These are phyloP conservation scores for Termitomyces sp. DNA, from an alignment of 768 basidiomycete genomes.

Conservation along the genomic window DNA sequence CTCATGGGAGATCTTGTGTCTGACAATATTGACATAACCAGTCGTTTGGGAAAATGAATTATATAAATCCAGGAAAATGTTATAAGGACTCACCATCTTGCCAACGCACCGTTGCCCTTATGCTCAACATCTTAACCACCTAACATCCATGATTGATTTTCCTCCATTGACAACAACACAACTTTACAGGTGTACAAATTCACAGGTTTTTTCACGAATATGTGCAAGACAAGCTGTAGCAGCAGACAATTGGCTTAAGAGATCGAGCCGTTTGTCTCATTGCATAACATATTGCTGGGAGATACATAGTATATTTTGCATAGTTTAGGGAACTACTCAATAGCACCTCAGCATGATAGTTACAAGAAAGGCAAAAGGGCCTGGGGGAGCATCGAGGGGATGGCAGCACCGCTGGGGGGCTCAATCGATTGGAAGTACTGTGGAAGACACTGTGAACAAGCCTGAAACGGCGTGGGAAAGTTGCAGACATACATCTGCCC, in stretches of 20 bases:
- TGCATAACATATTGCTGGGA: not conserved
- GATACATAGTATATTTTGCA: not conserved
- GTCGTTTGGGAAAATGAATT: no score
- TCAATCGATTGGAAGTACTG: constrained; percentile 61
- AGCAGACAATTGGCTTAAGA: not conserved
- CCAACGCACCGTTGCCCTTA: no score
- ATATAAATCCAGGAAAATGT: no score
- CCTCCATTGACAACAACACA: not conserved
- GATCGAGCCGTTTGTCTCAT: not conserved
- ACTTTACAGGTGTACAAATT: not conserved
- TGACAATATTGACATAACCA: no score
- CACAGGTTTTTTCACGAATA: not conserved
- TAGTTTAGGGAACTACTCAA: not conserved
- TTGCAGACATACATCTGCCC: constrained; percentile 40
- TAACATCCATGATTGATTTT: not conserved
- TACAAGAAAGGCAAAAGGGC: constrained; percentile 52
- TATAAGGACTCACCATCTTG: no score
- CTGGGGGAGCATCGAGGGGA: constrained; percentile 50
- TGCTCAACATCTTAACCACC: not conserved
- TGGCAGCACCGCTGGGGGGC: constrained; percentile 52
- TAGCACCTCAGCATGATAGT: not conserved
- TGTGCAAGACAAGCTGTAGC: not conserved
- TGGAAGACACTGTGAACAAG: constrained; percentile 2
- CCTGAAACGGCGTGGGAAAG: not conserved
- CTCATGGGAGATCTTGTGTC: no score